Conservation (phyloP, 2,329 filamentous ascomycete species). For the Pseudogymnoascus sp. region DNA sequence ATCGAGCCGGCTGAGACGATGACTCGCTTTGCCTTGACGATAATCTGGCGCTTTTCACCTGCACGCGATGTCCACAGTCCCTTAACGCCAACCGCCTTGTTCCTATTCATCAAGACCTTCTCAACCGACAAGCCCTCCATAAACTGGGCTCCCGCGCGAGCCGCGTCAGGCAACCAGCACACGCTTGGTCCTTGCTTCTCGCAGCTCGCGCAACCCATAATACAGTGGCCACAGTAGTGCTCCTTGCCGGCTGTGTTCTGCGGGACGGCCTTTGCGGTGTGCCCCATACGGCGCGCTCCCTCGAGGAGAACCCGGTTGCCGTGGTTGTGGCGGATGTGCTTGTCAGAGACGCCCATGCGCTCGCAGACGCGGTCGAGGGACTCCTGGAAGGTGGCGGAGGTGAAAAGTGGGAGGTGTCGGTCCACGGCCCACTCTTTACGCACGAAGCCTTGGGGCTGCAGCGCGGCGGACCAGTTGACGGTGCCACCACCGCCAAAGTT, state of each 20-base stretch:
- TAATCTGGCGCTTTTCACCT: conserved; percentile 54
- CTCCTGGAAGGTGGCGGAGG: conserved; percentile 64
- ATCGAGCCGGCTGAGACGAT: conserved; percentile 71
- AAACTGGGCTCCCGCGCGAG: conserved; percentile 67
- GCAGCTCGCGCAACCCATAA: conserved; percentile 53
- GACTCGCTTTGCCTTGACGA: conserved; percentile 72
- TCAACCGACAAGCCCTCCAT: conserved; percentile 74
- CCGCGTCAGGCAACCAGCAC: conserved; percentile 73
- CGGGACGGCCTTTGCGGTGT: conserved; percentile 58
- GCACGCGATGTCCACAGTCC: conserved; percentile 67
- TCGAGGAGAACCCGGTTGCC: conserved; percentile 67
- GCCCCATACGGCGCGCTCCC: conserved; percentile 66
- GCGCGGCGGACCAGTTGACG: conserved; percentile 70
- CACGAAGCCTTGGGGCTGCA: conserved; percentile 65
- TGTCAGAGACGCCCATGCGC: conserved; percentile 65
- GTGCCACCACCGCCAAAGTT: conserved; percentile 82
- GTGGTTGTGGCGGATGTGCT: conserved; percentile 63
- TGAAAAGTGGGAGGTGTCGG: conserved; percentile 63
- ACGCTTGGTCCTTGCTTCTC: conserved; percentile 74
- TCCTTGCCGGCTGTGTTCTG: conserved; percentile 70
- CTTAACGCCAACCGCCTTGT: conserved; percentile 60
- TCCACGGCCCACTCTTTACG: conserved; percentile 71
- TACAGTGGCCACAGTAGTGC: conserved; percentile 66
- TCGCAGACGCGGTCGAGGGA: conserved; percentile 71
- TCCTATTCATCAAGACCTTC: conserved; percentile 58